Evolutionary conservation across 768 basidiomycete genomes (phyloP).

Genomic region (Crucibulum laeve): DNA sequence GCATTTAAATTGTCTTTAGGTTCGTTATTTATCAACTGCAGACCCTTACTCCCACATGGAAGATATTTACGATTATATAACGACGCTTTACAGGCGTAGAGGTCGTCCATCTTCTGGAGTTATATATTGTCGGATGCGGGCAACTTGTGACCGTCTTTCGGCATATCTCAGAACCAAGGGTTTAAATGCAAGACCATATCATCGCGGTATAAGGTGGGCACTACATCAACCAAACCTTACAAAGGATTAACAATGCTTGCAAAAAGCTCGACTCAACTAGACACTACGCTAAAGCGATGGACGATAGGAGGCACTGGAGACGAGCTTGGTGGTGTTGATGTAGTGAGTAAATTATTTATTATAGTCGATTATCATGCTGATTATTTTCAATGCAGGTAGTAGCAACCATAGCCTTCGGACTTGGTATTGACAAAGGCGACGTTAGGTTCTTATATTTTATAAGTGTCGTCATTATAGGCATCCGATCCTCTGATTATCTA

Average conservation of each 20-base stretch:
- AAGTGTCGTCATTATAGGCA: background rate
- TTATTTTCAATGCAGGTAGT: slow-evolving; percentile 45
- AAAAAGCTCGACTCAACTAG: slow-evolving; percentile 45
- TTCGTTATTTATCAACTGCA: slow-evolving; percentile 57
- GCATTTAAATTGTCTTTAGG: slow-evolving; percentile 29
- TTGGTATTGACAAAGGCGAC: slow-evolving; percentile 82
- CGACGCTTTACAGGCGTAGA: slow-evolving; percentile 53
- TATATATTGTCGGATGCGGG: slow-evolving; percentile 70
- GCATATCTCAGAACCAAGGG: slow-evolving; percentile 62
- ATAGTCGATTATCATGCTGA: background rate
- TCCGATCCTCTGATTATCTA: slow-evolving; percentile 8
- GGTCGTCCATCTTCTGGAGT: slow-evolving; percentile 65
- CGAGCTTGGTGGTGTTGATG: slow-evolving; percentile 56
- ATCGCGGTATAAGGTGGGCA: slow-evolving; percentile 60
- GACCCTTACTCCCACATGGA: slow-evolving; percentile 53
- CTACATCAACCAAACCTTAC: background rate
- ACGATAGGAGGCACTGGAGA: slow-evolving; percentile 43
- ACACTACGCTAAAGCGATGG: slow-evolving; percentile 61
- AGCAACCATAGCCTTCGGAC: slow-evolving; percentile 81
- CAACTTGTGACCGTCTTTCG: slow-evolving; percentile 65
- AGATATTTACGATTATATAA: slow-evolving; percentile 65
- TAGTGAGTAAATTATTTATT: slow-evolving; percentile 35
- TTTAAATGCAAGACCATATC: slow-evolving; percentile 66
- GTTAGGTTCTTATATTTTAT: slow-evolving; percentile 43
- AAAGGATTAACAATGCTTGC: background rate